These are phyloP conservation scores for Russula olivacea DNA, from an alignment of 768 basidiomycete genomes.

Conservation along the genomic window DNA sequence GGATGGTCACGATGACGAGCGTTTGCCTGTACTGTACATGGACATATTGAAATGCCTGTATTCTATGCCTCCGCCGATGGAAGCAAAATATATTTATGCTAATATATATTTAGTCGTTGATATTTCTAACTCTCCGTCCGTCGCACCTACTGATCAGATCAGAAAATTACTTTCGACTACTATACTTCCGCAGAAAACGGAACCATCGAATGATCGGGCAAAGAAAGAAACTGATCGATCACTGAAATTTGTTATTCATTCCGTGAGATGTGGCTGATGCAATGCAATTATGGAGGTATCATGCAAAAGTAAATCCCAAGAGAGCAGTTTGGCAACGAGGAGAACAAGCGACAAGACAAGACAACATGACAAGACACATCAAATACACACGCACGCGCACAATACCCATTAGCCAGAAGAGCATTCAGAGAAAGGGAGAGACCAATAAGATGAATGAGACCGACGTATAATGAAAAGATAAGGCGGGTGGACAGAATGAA, in stretches of 20 bases:
- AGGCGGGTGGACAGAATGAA: background rate
- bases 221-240: background rate
- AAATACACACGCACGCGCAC: background rate
- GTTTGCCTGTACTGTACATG: background rate
- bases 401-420: background rate
- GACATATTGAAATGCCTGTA: background rate
- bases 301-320: background rate
- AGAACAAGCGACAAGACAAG: background rate
- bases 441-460: background rate
- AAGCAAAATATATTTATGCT: background rate
- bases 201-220: background rate
- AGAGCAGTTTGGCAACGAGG: background rate
- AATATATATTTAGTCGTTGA: too few species aligned
- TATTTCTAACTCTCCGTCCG: too few species aligned
- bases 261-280: background rate
- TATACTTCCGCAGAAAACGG: background rate
- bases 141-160: background rate
- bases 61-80: background rate
- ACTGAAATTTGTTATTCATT: background rate
- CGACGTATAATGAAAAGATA: background rate
- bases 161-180: background rate
- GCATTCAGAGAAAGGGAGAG: background rate
- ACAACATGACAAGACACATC: background rate
- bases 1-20: background rate
- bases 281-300: background rate